These are phyloP conservation scores for Phytophthora melonis DNA, from an alignment of 352 stramenopile genomes.

Conservation along the genomic window DNA sequence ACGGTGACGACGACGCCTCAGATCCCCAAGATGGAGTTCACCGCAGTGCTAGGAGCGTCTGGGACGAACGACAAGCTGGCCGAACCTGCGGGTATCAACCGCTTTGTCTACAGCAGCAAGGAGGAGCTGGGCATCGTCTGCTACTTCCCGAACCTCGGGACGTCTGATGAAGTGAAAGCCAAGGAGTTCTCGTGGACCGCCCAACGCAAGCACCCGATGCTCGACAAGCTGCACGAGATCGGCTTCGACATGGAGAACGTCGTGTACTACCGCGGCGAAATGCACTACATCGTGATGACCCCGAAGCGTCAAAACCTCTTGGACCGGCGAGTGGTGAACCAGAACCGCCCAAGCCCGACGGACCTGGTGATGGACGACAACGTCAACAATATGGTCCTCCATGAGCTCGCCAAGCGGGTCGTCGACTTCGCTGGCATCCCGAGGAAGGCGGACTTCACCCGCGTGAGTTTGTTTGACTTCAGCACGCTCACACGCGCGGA, in stretches of 20 bases:
- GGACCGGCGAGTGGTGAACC: constrained; percentile 63
- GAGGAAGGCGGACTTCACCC: constrained; percentile 59
- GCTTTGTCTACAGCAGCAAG: constrained; percentile 73
- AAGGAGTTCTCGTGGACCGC: constrained; percentile 81
- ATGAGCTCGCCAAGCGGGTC: constrained; percentile 63
- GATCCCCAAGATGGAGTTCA: constrained; percentile 75
- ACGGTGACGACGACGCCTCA: constrained; percentile 68
- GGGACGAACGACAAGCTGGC: constrained; percentile 71
- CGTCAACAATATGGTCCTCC: constrained; percentile 55
- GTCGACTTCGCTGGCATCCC: constrained; percentile 78
- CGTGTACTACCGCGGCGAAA: constrained; percentile 84
- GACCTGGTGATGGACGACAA: constrained; percentile 72
- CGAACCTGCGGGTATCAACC: constrained; percentile 63
- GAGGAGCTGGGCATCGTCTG: constrained; percentile 79
- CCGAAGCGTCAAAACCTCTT: constrained; percentile 74
- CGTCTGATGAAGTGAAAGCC: constrained; percentile 67
- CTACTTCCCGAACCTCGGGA: constrained; percentile 77
- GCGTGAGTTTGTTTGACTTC: constrained; percentile 83
- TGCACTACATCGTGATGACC: constrained; percentile 89
- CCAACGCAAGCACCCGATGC: constrained; percentile 76
- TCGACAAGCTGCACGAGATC: constrained; percentile 66
- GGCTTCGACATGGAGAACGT: constrained; percentile 80
- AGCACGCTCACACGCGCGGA: constrained; percentile 72
- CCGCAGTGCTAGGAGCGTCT: constrained; percentile 62
- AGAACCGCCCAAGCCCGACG: constrained; percentile 56